These are phyloP conservation scores for Austropuccinia psidii DNA, from an alignment of 1,284 basidiomycete species.

Conservation along the genomic window DNA sequence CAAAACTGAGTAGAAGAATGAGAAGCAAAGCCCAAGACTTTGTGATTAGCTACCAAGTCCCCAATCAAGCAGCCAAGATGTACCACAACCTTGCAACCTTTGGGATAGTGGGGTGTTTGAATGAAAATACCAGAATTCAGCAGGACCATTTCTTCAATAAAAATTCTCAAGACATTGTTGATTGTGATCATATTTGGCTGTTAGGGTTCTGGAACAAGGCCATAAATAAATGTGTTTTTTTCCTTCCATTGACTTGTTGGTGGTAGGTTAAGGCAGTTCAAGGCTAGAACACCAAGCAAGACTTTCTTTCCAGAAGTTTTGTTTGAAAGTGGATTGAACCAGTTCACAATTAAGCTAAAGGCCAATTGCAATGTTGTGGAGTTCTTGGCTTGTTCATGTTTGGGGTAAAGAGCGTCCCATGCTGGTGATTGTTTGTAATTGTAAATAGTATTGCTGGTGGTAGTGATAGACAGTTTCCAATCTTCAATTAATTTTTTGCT, in stretches of 20 bases:
- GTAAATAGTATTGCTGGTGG: not conserved
- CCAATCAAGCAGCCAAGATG: not conserved
- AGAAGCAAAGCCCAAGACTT: conserved; percentile 12
- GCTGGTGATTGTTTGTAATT: not conserved
- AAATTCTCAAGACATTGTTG: not conserved
- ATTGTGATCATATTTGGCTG: conserved; percentile 12
- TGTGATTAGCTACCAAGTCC: conserved; percentile 14
- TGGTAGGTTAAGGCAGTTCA: conserved; percentile 9
- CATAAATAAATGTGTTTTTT: not conserved
- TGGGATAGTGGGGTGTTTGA: not conserved
- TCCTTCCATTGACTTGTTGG: not conserved
- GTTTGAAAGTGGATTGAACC: conserved; percentile 8
- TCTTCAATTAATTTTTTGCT: conserved; percentile 13
- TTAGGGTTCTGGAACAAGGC: not conserved
- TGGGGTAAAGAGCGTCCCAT: too few species aligned
- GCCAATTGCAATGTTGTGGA: too few species aligned
- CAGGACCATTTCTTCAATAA: not conserved
- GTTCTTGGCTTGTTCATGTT: too few species aligned
- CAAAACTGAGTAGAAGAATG: not conserved
- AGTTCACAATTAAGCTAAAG: not conserved
- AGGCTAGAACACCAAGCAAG: not conserved
- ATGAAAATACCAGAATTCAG: not conserved
- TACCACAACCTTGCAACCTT: not conserved
- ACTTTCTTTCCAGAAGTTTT: not conserved
- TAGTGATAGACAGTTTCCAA: too few species aligned